These are phyloP conservation scores for Picocystis salinarum DNA, from an alignment of 139 green algal genomes.

Conservation along the genomic window DNA sequence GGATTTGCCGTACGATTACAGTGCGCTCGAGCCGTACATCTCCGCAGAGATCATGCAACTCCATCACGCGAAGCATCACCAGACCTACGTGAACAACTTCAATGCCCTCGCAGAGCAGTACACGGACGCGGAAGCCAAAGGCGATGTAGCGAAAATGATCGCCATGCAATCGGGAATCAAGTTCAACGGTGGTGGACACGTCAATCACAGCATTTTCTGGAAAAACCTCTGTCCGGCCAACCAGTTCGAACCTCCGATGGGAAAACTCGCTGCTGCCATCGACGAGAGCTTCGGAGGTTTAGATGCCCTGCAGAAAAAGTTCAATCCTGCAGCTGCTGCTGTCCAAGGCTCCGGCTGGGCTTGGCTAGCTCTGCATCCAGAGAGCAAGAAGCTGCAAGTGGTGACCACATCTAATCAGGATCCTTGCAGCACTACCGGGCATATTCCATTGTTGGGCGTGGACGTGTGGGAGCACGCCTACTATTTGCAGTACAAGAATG, in stretches of 20 bases:
- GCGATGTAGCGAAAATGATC: constrained; percentile 56
- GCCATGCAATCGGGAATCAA: constrained; percentile 67
- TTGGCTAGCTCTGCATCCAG: constrained; percentile 69
- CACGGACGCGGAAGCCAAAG: constrained; percentile 47
- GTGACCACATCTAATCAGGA: constrained; percentile 70
- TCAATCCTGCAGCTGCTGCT: constrained; percentile 52
- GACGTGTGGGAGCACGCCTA: constrained; percentile 84
- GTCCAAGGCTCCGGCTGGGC: constrained; percentile 90
- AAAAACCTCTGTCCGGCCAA: constrained; percentile 67
- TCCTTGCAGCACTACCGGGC: constrained; percentile 27
- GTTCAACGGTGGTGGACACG: constrained; percentile 92
- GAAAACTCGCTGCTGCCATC: constrained; percentile 51
- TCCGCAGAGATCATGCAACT: constrained; percentile 89
- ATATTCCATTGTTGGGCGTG: constrained; percentile 79
- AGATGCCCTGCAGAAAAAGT: constrained; percentile 49
- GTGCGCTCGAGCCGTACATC: constrained; percentile 73
- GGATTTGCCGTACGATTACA: constrained; percentile 80
- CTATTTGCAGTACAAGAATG: constrained; percentile 85
- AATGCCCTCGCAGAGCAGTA: constrained; percentile 69
- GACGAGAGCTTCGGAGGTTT: constrained; percentile 73
- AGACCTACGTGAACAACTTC: constrained; percentile 65
- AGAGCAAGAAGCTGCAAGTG: constrained; percentile 41
- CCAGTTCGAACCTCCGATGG: constrained; percentile 52
- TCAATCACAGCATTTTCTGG: constrained; percentile 97
- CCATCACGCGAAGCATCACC: constrained; percentile 82